Evolutionary conservation across 306 rosid genomes (phyloP), one percentile per base, ranked within the genome.

Genomic region (Erythrophleum fordii): DNA sequence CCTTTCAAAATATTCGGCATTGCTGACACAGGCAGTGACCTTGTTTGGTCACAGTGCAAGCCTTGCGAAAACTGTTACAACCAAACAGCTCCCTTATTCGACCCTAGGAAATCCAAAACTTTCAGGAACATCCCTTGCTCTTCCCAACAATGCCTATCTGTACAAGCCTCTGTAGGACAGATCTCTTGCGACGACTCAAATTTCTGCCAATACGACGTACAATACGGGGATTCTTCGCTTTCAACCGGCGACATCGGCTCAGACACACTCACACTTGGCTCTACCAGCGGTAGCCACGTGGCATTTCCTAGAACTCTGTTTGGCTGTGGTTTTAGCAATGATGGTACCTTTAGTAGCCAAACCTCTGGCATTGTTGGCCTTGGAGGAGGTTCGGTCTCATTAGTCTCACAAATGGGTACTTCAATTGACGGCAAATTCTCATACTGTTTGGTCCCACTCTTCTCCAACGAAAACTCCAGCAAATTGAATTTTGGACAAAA

Each of bases 281-380:
- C 92, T 5, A 22, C 29, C 14, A 23, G 31, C 0, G 62, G 62
- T 13, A 6, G 16, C 17, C 64, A 1, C 4, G 22, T 85, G 2
- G 23, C 86, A 0, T 56, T 91, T 22, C 89, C 87, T 2, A 65
- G 51, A 1, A 79, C 34, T 0, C 28, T 74, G 8, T 34, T 93
- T 5, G 97, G 94, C 1, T 93, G 97, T 2, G 91, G 92, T 0
- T 73, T 20, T 2, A 0, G 51, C 6, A 87, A 82, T 5, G 28
- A 0, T 0, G 90, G 88, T 0, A 29, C 74, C 5, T 87, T 82
- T 2, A 0, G 20, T 0, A 1, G 28, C 0, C 18, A 29, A 0
- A 62, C 71, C 0, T 85, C 94, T 0, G 97, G 96, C 2, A 70
- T 93, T 11, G 87, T 93, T 1, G 97, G 94, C 0, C 89, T 93